phyloP scores from a whole-genome alignment of 495 filamentous ascomycete genomes.

The Aspergillus sclerotioniger region DNA sequence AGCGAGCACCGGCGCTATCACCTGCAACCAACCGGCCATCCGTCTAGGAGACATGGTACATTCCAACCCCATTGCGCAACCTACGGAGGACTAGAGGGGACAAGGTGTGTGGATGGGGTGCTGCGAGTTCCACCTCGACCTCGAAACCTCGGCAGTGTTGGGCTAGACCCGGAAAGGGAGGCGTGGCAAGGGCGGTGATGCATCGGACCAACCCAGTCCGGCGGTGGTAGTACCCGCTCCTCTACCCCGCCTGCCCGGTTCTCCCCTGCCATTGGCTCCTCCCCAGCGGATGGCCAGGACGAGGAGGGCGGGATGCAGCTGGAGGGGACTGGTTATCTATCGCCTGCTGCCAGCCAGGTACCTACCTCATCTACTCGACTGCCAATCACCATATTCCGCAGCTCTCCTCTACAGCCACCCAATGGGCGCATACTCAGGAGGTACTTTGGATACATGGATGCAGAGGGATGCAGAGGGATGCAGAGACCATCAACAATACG shows the following conservation, averaged over 20 bases:
- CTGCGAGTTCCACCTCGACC: too few relatives aligned
- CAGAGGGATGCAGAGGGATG: too few relatives aligned
- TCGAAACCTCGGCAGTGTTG: too few relatives aligned
- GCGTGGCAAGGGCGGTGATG: slow-evolving; percentile 8
- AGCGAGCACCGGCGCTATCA: background rate
- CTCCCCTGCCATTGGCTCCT: background rate
- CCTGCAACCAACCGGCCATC: too few relatives aligned
- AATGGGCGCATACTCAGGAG: background rate
- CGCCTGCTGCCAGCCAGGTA: background rate
- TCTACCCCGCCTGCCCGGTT: slow-evolving; percentile 13
- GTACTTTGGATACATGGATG: too few relatives aligned
- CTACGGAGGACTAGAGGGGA: too few relatives aligned
- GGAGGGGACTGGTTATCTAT: background rate
- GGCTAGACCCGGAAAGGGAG: slow-evolving; percentile 6
- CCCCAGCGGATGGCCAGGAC: background rate
- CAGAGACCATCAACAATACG: too few relatives aligned
- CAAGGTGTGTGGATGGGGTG: too few relatives aligned
- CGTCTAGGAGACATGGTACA: too few relatives aligned
- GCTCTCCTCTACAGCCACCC: background rate
- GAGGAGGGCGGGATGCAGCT: background rate
- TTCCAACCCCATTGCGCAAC: too few relatives aligned
- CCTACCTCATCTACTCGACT: background rate
- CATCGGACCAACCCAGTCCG: slow-evolving; percentile 25
- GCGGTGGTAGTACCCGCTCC: slow-evolving; percentile 14
- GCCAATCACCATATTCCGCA: background rate